phyloP scores from a whole-genome alignment of 441 rosid species.

The Francoa sonchifolia region DNA sequence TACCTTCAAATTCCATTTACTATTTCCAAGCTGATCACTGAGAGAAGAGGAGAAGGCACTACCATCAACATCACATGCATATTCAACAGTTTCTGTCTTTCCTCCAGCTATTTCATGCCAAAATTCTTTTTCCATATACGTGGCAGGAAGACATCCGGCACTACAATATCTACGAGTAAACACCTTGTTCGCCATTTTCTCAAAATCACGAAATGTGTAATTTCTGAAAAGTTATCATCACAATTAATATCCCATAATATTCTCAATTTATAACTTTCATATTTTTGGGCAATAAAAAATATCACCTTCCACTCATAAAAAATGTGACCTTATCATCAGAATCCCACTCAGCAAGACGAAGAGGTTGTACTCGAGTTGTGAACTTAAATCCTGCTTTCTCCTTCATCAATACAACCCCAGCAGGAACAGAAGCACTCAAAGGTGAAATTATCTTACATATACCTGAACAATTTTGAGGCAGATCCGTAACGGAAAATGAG shows the following conservation, averaged over 20 bases:
- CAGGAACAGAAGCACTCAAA: conserved; percentile 74
- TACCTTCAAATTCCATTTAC: conserved; percentile 99
- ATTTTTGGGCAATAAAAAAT: conserved; percentile 10
- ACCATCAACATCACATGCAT: conserved; percentile 99
- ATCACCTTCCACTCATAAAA: conserved; percentile 97
- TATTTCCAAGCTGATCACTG: conserved; percentile 78
- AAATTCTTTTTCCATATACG: conserved; percentile 96
- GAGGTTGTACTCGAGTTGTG: conserved; percentile 96
- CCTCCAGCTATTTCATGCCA: conserved; percentile 96
- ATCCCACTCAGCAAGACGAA: conserved; percentile 98
- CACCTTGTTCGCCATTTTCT: conserved; percentile 96
- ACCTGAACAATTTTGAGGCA: conserved; percentile 32
- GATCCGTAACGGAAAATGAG: no score
- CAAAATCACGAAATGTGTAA: conserved; percentile 88
- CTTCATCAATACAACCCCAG: conserved; percentile 79
- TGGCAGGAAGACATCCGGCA: conserved; percentile 76
- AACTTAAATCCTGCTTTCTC: conserved; percentile 90
- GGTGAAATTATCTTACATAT: conserved; percentile 95
- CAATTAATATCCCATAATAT: no score
- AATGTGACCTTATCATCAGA: conserved; percentile 82
- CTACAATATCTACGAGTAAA: conserved; percentile 93
- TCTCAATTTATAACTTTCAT: conserved; percentile 2
- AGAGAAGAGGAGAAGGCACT: conserved; percentile 93
- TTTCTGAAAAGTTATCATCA: conserved; percentile 49
- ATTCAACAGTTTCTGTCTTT: conserved; percentile 93